These are phyloP conservation scores for Fusarium torreyae DNA, from an alignment of 2,329 filamentous ascomycete species.

Conservation along the genomic window DNA sequence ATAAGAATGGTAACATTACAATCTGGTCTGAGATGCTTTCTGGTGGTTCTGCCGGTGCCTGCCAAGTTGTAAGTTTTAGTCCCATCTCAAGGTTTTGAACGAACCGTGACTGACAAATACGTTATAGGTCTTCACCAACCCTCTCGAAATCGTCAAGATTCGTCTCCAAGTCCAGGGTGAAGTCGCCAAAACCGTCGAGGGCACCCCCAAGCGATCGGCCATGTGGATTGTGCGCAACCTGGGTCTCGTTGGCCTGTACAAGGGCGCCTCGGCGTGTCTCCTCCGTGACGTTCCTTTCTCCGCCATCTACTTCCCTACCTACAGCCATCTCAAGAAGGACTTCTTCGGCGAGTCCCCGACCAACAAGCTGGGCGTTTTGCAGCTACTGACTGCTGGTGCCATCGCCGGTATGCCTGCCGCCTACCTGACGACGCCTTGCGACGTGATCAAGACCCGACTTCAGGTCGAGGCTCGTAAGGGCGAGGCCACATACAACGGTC, in stretches of 20 bases:
- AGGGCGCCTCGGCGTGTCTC: slow-evolving; percentile 94
- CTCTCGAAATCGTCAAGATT: slow-evolving; percentile 99
- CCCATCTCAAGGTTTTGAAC: neutral
- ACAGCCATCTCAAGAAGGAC: slow-evolving; percentile 94
- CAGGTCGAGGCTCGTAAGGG: slow-evolving; percentile 98
- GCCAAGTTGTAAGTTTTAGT: slow-evolving; percentile 87
- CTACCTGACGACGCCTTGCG: slow-evolving; percentile 96
- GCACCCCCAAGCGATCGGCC: slow-evolving; percentile 87
- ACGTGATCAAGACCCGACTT: slow-evolving; percentile 98
- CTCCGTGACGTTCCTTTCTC: slow-evolving; percentile 98
- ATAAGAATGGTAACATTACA: slow-evolving; percentile 82
- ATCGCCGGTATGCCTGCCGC: slow-evolving; percentile 93
- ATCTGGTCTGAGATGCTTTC: slow-evolving; percentile 83
- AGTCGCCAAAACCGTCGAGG: slow-evolving; percentile 88
- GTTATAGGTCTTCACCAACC: slow-evolving; percentile 90
- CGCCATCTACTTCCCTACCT: slow-evolving; percentile 98
- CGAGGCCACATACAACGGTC: slow-evolving; percentile 87
- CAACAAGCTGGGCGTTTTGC: slow-evolving; percentile 90
- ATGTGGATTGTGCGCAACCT: slow-evolving; percentile 98
- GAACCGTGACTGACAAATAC: slow-evolving; percentile 15
- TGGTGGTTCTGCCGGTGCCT: slow-evolving; percentile 90
- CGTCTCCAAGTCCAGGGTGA: slow-evolving; percentile 97
- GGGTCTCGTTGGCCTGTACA: slow-evolving; percentile 94
- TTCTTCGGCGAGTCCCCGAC: slow-evolving; percentile 90
- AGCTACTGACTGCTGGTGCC: slow-evolving; percentile 93